Evolutionary conservation across 2,329 filamentous ascomycete species (phyloP).

Genomic region (Aureobasidium sp.): DNA sequence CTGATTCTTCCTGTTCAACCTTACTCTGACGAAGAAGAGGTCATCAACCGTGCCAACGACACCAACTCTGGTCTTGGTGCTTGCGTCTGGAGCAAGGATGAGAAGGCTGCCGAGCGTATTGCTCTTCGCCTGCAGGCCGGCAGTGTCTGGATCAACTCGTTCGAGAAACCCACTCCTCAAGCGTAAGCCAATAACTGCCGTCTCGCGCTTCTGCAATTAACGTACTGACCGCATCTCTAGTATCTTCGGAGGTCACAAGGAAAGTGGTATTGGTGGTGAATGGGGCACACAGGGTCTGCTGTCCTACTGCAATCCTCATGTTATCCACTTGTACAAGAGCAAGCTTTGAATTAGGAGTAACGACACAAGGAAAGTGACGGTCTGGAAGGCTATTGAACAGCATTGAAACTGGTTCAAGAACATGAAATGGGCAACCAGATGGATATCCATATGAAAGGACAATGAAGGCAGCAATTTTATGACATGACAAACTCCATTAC

Average conservation of each 20-base stretch:
- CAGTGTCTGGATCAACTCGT: constrained; percentile 50
- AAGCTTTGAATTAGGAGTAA: constrained; percentile 18
- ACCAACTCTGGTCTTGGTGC: constrained; percentile 46
- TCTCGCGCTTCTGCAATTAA: background rate
- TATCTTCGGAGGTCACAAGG: constrained; percentile 59
- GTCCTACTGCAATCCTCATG: constrained; percentile 42
- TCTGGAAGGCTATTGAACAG: too few species aligned
- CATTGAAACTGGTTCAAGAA: too few species aligned
- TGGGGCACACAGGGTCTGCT: constrained; percentile 40
- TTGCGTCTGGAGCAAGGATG: constrained; percentile 47
- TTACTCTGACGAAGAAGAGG: constrained; percentile 42
- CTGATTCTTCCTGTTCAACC: constrained; percentile 40
- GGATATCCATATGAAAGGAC: background rate
- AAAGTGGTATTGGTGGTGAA: constrained; percentile 71
- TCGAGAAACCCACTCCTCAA: constrained; percentile 40
- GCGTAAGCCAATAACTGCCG: constrained; percentile 22
- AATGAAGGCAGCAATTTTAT: background rate
- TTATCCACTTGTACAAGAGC: constrained; percentile 41
- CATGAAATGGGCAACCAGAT: too few species aligned
- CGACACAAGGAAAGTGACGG: too few species aligned
- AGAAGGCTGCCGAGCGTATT: constrained; percentile 43
- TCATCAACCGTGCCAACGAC: constrained; percentile 43
- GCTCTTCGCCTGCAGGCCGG: constrained; percentile 46
- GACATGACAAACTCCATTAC: background rate
- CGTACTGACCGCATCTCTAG: background rate